Evolutionary conservation across 441 rosid species (phyloP).

Genomic region (Bruguiera hainesii): DNA sequence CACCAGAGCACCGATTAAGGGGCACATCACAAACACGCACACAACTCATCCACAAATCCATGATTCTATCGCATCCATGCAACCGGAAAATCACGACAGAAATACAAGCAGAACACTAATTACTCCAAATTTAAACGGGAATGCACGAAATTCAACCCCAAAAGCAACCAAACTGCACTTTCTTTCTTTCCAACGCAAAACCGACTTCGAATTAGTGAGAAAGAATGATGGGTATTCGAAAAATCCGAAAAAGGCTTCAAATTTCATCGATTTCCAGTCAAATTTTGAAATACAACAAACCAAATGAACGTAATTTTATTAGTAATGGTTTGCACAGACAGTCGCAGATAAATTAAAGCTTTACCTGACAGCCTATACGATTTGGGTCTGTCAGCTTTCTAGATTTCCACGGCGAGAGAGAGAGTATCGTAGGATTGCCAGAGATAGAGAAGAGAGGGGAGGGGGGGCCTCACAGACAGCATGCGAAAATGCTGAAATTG

Average conservation of each 20-base stretch:
- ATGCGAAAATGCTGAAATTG: constrained; percentile 17
- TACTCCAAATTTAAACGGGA: neutral
- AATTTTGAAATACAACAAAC: neutral
- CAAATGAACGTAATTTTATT: neutral
- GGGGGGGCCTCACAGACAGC: constrained; percentile 7
- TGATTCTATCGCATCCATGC: neutral
- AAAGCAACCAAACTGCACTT: constrained; percentile 6
- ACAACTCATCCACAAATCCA: neutral
- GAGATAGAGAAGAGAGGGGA: neutral
- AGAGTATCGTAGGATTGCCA: constrained; percentile 24
- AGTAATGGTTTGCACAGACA: neutral
- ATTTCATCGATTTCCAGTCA: constrained; percentile 4
- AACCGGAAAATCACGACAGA: neutral
- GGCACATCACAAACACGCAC: neutral
- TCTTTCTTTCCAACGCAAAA: constrained; percentile 15
- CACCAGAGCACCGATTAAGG: neutral
- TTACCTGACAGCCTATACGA: constrained; percentile 32
- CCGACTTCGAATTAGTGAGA: constrained; percentile 23
- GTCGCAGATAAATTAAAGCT: neutral
- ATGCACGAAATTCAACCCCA: neutral
- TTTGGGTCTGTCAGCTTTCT: constrained; percentile 15
- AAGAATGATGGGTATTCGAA: constrained; percentile 14
- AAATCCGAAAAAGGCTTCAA: constrained; percentile 12
- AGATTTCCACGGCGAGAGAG: constrained; percentile 11
- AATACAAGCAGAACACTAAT: neutral